Percentiles rank a stretch among this genome's conserved stretches.
These are phyloP conservation scores for Millerozyma miso DNA, from an alignment of 805 yeast species.

Conservation along the genomic window DNA sequence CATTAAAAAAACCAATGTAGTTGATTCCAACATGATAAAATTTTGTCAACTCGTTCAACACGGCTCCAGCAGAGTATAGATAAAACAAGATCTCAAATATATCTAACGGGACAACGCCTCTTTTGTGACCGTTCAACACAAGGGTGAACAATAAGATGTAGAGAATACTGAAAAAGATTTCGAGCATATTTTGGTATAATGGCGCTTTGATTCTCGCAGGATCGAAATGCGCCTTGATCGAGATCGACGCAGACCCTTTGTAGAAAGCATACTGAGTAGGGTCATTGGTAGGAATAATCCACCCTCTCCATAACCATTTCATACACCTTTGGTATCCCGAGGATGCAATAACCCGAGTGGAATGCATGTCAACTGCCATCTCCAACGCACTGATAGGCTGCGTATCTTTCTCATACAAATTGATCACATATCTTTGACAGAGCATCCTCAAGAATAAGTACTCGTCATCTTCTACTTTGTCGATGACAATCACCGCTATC, in stretches of 20 bases:
- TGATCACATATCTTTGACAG: slow-evolving; percentile 69
- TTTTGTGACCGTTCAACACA: slow-evolving; percentile 57
- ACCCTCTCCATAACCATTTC: slow-evolving; percentile 90
- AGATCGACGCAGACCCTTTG: slow-evolving; percentile 52
- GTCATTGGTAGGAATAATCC: slow-evolving; percentile 76
- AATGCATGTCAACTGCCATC: slow-evolving; percentile 81
- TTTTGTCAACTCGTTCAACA: slow-evolving; percentile 65
- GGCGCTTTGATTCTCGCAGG: slow-evolving; percentile 87
- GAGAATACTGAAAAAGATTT: slow-evolving; percentile 60
- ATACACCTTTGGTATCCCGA: slow-evolving; percentile 83
- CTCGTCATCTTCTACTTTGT: slow-evolving; percentile 52
- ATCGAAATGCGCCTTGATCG: slow-evolving; percentile 61
- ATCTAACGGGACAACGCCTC: slow-evolving; percentile 27
- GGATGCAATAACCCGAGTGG: slow-evolving; percentile 70
- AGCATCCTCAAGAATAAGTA: slow-evolving; percentile 71
- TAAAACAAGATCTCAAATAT: slow-evolving; percentile 55
- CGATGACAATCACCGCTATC: slow-evolving; percentile 68
- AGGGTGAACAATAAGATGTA: slow-evolving; percentile 60
- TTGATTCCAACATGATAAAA: slow-evolving; percentile 71
- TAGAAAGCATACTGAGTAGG: slow-evolving; percentile 67
- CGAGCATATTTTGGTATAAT: slow-evolving; percentile 70
- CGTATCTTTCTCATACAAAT: slow-evolving; percentile 56
- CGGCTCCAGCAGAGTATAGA: slow-evolving; percentile 61
- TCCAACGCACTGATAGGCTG: slow-evolving; percentile 75
- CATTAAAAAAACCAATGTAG: slow-evolving; percentile 75